Conservation (phyloP, 306 rosid genomes). For the Aeschynomene evenia region DNA sequence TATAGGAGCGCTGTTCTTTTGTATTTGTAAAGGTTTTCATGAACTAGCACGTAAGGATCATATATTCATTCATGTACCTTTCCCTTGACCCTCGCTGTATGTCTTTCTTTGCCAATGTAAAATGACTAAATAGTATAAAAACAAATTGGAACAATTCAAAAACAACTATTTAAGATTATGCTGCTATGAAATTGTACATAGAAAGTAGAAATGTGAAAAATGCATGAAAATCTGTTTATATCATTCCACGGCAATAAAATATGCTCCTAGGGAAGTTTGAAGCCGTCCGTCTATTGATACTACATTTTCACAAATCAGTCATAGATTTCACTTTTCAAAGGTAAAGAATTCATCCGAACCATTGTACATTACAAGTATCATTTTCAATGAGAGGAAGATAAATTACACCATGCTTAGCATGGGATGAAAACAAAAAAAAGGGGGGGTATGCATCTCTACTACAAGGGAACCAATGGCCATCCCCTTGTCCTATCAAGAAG, state of each 20-base stretch:
- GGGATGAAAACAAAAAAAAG: background rate
- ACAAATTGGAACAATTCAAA: too few species aligned
- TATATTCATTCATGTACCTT: background rate
- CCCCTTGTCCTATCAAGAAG: constrained; percentile 14
- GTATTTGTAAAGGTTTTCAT: background rate
- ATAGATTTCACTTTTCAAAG: too few species aligned
- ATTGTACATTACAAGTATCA: background rate
- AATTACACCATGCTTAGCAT: background rate
- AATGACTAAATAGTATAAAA: background rate
- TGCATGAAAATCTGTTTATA: background rate
- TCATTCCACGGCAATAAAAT: background rate
- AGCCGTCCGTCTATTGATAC: too few species aligned
- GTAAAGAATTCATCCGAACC: background rate
- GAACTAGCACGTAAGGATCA: background rate
- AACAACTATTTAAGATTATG: too few species aligned
- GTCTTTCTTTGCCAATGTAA: background rate
- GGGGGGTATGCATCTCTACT: background rate
- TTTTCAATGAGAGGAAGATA: background rate
- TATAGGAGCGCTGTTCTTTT: too few species aligned
- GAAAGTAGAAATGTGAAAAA: too few species aligned
- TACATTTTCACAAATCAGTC: background rate
- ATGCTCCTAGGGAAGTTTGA: too few species aligned
- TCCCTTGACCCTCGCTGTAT: background rate
- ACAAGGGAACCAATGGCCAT: constrained; percentile 18
- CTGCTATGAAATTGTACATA: too few species aligned